These are phyloP conservation scores for Fusarium paranaense DNA, from an alignment of 2,329 filamentous ascomycete genomes.

Conservation along the genomic window DNA sequence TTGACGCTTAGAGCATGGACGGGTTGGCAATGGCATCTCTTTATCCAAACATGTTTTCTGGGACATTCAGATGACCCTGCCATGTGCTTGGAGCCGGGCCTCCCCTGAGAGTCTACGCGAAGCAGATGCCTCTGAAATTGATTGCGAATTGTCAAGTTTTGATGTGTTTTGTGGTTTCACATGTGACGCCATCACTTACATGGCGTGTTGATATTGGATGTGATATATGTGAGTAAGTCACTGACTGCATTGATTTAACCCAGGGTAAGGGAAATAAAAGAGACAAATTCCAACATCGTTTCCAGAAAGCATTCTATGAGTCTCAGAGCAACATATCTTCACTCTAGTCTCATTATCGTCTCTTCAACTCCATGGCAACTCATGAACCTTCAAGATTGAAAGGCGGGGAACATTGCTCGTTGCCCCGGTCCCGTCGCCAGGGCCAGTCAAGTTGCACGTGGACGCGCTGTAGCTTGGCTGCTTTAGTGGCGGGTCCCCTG, in stretches of 20 bases:
- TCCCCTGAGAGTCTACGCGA: not conserved
- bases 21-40: not conserved
- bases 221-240: not conserved
- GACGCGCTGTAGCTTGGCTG: not conserved
- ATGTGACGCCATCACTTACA: not conserved
- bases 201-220: not conserved
- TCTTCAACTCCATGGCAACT: not conserved
- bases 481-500: constrained; percentile 26
- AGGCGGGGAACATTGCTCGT: not conserved
- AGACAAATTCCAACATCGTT: not conserved
- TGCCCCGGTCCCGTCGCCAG: not conserved
- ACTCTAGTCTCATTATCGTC: not conserved
- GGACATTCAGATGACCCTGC: not conserved
- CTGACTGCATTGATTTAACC: not conserved
- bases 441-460: constrained; percentile 2
- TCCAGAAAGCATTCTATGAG: not conserved
- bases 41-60: not conserved
- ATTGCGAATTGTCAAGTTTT: not conserved
- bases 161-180: not conserved
- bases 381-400: not conserved
- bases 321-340: not conserved
- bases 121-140: not conserved
- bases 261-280: not conserved
- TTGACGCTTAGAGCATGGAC: constrained; percentile 30
- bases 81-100: not conserved